phyloP scores from a whole-genome alignment of 208 protist species.

The Acanthamoeba lenticulata region DNA sequence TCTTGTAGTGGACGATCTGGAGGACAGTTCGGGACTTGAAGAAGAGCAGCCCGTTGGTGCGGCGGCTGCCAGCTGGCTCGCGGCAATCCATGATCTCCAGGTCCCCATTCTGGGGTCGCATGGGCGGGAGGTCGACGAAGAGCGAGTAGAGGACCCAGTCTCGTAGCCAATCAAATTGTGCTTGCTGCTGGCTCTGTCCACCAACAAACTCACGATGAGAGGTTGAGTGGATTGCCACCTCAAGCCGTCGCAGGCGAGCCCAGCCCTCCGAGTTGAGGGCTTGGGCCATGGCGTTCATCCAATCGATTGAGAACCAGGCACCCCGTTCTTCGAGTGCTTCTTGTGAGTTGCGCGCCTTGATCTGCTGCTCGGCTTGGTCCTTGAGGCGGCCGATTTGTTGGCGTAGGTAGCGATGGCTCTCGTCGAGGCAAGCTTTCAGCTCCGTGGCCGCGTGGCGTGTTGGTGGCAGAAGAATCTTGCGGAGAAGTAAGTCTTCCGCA shows the following conservation, averaged over 20 bases:
- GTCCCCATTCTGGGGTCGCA: not conserved
- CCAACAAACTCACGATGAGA: not conserved
- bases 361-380: not conserved
- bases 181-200: not conserved
- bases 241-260: not conserved
- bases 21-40: not conserved
- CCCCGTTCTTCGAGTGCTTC: not conserved
- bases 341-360: not conserved
- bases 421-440: not conserved
- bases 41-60: not conserved
- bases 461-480: not conserved
- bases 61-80: not conserved
- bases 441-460: too few species aligned
- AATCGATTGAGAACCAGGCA: not conserved
- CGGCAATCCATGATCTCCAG: not conserved
- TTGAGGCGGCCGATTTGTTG: not conserved
- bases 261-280: not conserved
- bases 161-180: not conserved
- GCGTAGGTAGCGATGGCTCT: not conserved
- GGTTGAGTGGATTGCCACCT: not conserved
- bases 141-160: not conserved
- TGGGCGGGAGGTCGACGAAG: not conserved
- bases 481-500: not conserved
- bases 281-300: not conserved
- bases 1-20: constrained; percentile 10